These are phyloP conservation scores for Ambrosia trifida DNA, from an alignment of 129 eudicot species.

Conservation along the genomic window DNA sequence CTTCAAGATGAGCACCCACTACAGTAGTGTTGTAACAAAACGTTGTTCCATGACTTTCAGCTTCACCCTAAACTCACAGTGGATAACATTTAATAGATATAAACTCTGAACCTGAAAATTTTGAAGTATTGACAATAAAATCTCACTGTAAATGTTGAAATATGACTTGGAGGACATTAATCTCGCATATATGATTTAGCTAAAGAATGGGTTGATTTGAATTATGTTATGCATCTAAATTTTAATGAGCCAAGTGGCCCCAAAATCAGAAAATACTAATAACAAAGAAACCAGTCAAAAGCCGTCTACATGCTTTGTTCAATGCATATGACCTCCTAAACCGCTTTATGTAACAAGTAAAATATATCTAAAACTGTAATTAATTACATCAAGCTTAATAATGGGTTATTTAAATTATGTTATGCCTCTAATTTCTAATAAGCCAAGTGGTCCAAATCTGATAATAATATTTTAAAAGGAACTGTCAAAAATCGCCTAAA, in stretches of 20 bases:
- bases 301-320: too few relatives aligned
- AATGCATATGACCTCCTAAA: too few relatives aligned
- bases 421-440: too few relatives aligned
- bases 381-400: too few relatives aligned
- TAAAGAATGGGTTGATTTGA: background rate
- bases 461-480: too few relatives aligned
- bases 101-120: constrained; percentile 32
- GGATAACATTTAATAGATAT: constrained; percentile 51
- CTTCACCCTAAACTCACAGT: constrained; percentile 87
- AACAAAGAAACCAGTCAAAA: too few relatives aligned
- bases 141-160: constrained; percentile 21
- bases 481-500: background rate
- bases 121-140: constrained; percentile 1
- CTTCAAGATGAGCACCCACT: constrained; percentile 61
- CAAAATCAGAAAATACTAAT: too few relatives aligned
- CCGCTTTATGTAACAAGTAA: too few relatives aligned
- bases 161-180: background rate
- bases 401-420: background rate
- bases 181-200: background rate
- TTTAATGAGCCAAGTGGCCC: too few relatives aligned
- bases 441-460: too few relatives aligned
- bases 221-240: too few relatives aligned
- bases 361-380: too few relatives aligned
- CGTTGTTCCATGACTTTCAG: constrained; percentile 74
- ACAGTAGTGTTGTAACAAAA: constrained; percentile 73